A percentile compares a stretch with the other conserved stretches of the same genome.
Evolutionary conservation across 2,329 filamentous ascomycete species (phyloP).

Genomic region (Nigrospora sphaerica): DNA sequence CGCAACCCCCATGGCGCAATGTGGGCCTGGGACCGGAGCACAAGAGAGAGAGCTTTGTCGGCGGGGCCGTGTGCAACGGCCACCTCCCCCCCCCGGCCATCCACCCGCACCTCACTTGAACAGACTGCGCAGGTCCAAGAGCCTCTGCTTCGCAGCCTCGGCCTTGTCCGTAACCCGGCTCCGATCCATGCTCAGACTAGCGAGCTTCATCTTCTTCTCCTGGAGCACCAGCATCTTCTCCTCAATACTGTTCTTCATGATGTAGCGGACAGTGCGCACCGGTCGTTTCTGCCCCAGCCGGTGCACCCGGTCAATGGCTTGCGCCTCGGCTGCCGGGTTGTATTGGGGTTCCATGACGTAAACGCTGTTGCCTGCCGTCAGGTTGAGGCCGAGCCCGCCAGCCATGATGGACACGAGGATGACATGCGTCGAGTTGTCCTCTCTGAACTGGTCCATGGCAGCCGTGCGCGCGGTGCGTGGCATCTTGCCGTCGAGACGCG

Average conservation of each 20-base stretch:
- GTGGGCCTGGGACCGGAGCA: no score
- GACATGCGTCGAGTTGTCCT: constrained; percentile 63
- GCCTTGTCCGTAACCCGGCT: constrained; percentile 36
- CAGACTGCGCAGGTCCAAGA: constrained; percentile 50
- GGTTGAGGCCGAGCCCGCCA: constrained; percentile 83
- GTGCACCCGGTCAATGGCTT: constrained; percentile 90
- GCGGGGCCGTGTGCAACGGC: no score
- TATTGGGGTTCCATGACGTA: constrained; percentile 99
- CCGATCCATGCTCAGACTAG: constrained; percentile 76
- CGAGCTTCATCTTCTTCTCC: constrained; percentile 86
- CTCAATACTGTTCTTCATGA: constrained; percentile 88
- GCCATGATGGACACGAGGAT: constrained; percentile 91
- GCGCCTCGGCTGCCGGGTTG: constrained; percentile 90
- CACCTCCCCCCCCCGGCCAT: no score
- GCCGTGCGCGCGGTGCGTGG: constrained; percentile 62
- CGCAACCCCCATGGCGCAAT: no score
- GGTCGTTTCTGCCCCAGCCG: constrained; percentile 83
- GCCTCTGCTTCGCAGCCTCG: constrained; percentile 57
- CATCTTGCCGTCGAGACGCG: constrained; percentile 90
- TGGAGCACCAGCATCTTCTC: constrained; percentile 88
- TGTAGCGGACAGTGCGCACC: constrained; percentile 79
- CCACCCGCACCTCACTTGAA: constrained; percentile 34
- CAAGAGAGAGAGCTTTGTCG: no score
- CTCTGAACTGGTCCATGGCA: constrained; percentile 72
- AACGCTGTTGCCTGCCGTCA: constrained; percentile 78